Evolutionary conservation across 352 stramenopile species (phyloP).

Genomic region (Pythium rhizo-oryzae): DNA sequence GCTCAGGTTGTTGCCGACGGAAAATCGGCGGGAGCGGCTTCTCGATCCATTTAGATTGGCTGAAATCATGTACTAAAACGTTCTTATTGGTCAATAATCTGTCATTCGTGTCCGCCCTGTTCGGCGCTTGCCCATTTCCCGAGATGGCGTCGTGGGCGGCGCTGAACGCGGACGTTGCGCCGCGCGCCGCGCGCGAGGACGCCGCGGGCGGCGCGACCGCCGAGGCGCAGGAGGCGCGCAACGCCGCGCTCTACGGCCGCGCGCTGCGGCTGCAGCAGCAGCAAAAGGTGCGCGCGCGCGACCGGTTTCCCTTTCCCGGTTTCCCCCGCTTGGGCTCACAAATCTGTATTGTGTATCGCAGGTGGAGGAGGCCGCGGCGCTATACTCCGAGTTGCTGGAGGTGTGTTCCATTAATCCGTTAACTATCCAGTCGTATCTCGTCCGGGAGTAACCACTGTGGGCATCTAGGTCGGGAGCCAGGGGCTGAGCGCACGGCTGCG

Average conservation of each 20-base stretch:
- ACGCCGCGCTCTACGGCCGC: slow-evolving; percentile 59
- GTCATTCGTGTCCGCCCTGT: not conserved
- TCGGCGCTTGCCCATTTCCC: too few species aligned
- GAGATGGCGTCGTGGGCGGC: slow-evolving; percentile 69
- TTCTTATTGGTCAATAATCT: not conserved
- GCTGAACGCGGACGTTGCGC: slow-evolving; percentile 46
- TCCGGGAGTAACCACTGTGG: too few species aligned
- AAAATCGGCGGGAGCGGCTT: not conserved
- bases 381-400: slow-evolving; percentile 39
- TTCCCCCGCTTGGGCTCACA: not conserved
- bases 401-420: not conserved
- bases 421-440: too few species aligned
- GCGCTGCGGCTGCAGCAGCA: slow-evolving; percentile 71
- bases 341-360: slow-evolving; percentile 4
- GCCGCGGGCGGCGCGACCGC: slow-evolving; percentile 39
- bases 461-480: slow-evolving; percentile 18
- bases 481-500: slow-evolving; percentile 48
- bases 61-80: not conserved
- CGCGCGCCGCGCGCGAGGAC: slow-evolving; percentile 21
- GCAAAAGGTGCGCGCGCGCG: slow-evolving; percentile 32
- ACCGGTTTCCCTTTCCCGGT: not conserved
- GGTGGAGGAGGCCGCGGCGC: slow-evolving; percentile 34
- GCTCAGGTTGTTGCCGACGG: too few species aligned
- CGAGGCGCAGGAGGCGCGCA: slow-evolving; percentile 72
- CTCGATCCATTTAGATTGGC: not conserved